Evolutionary conservation across 306 rosid species (phyloP).

Genomic region (Ormosia emarginata): DNA sequence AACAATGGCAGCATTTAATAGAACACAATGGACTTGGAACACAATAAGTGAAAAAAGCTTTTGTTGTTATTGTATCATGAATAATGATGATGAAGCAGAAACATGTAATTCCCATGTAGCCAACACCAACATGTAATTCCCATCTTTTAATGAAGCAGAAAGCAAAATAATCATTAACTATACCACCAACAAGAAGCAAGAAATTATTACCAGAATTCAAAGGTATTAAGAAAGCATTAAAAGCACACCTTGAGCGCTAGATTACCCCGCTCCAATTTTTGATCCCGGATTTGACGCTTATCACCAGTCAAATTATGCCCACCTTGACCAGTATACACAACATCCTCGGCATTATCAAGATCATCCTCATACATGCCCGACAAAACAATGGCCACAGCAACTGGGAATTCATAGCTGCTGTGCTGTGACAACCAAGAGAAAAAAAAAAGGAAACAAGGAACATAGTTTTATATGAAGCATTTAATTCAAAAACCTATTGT

Average conservation of each 20-base stretch:
- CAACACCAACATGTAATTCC: not conserved
- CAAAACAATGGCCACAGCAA: conserved; percentile 86
- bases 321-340: conserved; percentile 96
- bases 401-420: conserved; percentile 48
- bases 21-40: not conserved
- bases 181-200: not conserved
- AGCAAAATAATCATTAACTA: not conserved
- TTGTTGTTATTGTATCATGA: no score
- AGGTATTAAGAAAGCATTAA: not conserved
- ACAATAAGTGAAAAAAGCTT: no score
- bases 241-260: conserved; percentile 84
- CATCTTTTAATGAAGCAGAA: not conserved
- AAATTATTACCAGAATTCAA: not conserved
- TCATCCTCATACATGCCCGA: conserved; percentile 99
- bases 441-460: not conserved
- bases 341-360: conserved; percentile 88
- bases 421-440: conserved; percentile 41
- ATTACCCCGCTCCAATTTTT: conserved; percentile 76
- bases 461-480: not conserved
- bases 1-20: not conserved
- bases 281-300: conserved; percentile 81
- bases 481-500: not conserved
- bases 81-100: no score
- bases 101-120: no score
- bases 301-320: conserved; percentile 86